Base-by-base conservation (phyloP, 192 early-diverging fungal genomes). In the Gonapodya prolifera region DNA sequence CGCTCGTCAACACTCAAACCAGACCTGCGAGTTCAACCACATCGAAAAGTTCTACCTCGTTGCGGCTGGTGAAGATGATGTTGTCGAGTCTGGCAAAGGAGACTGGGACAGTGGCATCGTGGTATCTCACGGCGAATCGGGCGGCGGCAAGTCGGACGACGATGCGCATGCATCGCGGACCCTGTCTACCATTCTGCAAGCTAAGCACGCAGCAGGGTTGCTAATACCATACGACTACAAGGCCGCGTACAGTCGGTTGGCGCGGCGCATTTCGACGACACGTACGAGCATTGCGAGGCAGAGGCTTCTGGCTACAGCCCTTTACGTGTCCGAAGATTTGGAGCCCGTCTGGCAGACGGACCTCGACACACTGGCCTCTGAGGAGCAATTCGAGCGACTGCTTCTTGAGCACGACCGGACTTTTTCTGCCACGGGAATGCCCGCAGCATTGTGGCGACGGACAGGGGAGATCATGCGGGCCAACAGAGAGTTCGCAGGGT, bases 161-260 rank as follows among this genome's bases (percentile, higher is more conserved):
- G 29, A 18, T 29, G 29, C 16, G 2, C 16, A 2, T 32, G 71
- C 18, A 18, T 18, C 18, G 8, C 8, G 8, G 8, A 16, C 45
- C 45, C 71, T 73, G 71, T 16, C 71, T 8, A 32, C 16, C 31
- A 73, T 73, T 73, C 71, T 98, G 80, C 91, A 92, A 79, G 95
- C 95, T 31, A 98, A 98, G 81, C 94, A 94, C 77, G 94, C 96
- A 77, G 96, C 96, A 0, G 96, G 96, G 0, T 88, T 96, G 78
- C 85, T 98, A 61, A 94, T 93, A 82, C 96, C 96, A n/a, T 95
- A 96, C 88, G 94, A 97, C 85, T 96, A 97, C 82, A 91, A 93
- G 78, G 94, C 89, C 81, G 91, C 91, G 0, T 98, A 98, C 82
- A 87, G 94, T 1, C 85, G 94, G 32, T 85, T 98, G 77, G 45